phyloP scores from a whole-genome alignment of 2,329 filamentous ascomycete genomes.

The Dactylellina haptotyla region DNA sequence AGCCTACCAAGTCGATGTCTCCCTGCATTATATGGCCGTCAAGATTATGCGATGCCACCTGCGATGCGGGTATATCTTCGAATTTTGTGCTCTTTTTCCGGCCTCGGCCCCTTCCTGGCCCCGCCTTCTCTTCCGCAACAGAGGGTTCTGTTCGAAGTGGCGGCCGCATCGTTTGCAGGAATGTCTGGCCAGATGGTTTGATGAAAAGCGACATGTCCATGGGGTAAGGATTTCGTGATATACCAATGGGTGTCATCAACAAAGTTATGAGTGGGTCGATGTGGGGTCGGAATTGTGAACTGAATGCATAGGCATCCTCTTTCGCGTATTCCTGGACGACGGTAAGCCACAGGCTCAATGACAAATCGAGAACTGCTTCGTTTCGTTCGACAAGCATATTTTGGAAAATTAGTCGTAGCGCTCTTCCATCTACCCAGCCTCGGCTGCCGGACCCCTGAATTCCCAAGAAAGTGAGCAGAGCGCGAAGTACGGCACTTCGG shows the following conservation, averaged over 20 bases:
- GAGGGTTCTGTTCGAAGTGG: slow-evolving; percentile 56
- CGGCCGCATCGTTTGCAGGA: slow-evolving; percentile 65
- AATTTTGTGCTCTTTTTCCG: slow-evolving; percentile 81
- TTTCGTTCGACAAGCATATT: slow-evolving; percentile 95
- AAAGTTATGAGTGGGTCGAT: slow-evolving; percentile 84
- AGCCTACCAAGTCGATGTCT: slow-evolving; percentile 91
- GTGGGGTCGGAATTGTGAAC: slow-evolving; percentile 77
- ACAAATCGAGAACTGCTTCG: slow-evolving; percentile 75
- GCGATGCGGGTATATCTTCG: slow-evolving; percentile 72
- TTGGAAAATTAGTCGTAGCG: slow-evolving; percentile 88
- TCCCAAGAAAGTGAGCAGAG: slow-evolving; percentile 89
- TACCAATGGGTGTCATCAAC: slow-evolving; percentile 88
- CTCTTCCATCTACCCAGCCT: slow-evolving; percentile 91
- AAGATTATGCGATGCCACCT: slow-evolving; percentile 83
- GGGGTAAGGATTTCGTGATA: slow-evolving; percentile 86
- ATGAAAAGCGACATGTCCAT: slow-evolving; percentile 92
- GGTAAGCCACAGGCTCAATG: slow-evolving; percentile 85
- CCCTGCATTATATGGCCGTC: slow-evolving; percentile 98
- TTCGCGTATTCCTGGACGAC: slow-evolving; percentile 74
- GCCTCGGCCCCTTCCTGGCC: slow-evolving; percentile 73
- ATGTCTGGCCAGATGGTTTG: slow-evolving; percentile 88
- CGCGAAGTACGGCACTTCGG: slow-evolving; percentile 89
- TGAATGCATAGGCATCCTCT: slow-evolving; percentile 72
- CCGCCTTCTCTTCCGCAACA: slow-evolving; percentile 59
- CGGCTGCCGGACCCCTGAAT: slow-evolving; percentile 81